Evolutionary conservation across 1,284 basidiomycete genomes (phyloP), one percentile per base, ranked within the genome.

Genomic region (Polyporus tsugae): DNA sequence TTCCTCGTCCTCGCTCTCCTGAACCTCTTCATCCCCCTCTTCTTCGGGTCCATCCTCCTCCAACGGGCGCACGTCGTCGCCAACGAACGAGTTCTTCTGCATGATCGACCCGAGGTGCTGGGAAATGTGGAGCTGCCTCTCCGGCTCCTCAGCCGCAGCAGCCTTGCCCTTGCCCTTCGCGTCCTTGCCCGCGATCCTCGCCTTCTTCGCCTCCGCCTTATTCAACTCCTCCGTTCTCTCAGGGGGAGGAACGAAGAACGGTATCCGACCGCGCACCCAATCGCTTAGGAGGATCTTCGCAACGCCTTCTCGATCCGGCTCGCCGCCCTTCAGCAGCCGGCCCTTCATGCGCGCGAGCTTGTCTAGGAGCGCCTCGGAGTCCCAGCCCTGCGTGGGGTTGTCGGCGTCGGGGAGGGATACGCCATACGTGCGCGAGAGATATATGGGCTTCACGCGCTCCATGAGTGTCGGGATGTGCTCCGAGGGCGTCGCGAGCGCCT

Each of bases 221-320:
- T 92, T 93, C 65, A 93, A 80, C 72, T 89, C 90, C 70, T 90
- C 89, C 13, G 91, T 78, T 60, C 92, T 82, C 78, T 92, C 91
- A 63, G 93, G 93, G 15, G 95, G 95, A 11, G 91, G 78, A 29
- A 95, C 94, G 74, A 95, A 96, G 83, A 90, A 96, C 39, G 95
- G 95, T 76, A 97, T 95, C 75, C 96, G 94, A 33, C 98, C 98
- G 65, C 98, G 87, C 69, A 98, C 96, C 98, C 98, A 99, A 80
- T 99, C 98, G 80, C 94, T 96, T 75, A 99, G 83, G 59, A 99
- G 85, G 81, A 99, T 97, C 84, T 97, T 99, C 41, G 97, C 95
- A 17, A 97, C 95, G 4, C 94, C 90, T 78, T 99, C 95, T 62
- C 93, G 80, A 80, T 99, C 97, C 0, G 97, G 95, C 80, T 99